Percentiles rank a stretch among this genome's conserved stretches.
phyloP scores from a whole-genome alignment of 305 asterid genomes.

The Rubia tinctorum region DNA sequence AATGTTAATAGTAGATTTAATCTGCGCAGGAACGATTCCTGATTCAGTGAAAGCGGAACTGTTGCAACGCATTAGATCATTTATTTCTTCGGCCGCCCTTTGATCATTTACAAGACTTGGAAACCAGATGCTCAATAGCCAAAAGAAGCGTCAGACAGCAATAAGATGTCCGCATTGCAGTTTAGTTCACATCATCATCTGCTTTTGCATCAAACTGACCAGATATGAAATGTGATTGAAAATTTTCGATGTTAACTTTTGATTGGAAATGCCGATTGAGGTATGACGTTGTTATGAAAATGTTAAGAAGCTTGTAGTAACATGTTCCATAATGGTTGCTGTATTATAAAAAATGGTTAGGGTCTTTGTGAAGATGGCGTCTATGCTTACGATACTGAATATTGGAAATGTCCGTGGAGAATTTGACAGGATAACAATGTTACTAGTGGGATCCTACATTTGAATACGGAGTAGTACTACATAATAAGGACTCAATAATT shows the following conservation, averaged over 20 bases:
- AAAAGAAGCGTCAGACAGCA: neutral
- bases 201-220: too few species aligned
- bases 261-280: too few species aligned
- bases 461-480: too few species aligned
- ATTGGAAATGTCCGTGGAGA: neutral
- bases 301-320: too few species aligned
- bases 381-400: neutral
- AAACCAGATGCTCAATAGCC: neutral
- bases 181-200: neutral
- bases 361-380: neutral
- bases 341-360: neutral
- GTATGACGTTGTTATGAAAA: too few species aligned
- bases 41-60: conserved; percentile 69
- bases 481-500: too few species aligned
- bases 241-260: too few species aligned
- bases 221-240: too few species aligned
- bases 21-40: conserved; percentile 58
- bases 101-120: conserved; percentile 19
- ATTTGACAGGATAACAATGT: too few species aligned
- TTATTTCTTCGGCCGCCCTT: conserved; percentile 47
- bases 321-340: too few species aligned
- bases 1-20: neutral
- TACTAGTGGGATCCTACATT: too few species aligned
- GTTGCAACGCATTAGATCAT: conserved; percentile 54
- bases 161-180: conserved; percentile 5